Conservation (phyloP, 2,329 filamentous ascomycete species). For the Colletotrichum cordylinicola region DNA sequence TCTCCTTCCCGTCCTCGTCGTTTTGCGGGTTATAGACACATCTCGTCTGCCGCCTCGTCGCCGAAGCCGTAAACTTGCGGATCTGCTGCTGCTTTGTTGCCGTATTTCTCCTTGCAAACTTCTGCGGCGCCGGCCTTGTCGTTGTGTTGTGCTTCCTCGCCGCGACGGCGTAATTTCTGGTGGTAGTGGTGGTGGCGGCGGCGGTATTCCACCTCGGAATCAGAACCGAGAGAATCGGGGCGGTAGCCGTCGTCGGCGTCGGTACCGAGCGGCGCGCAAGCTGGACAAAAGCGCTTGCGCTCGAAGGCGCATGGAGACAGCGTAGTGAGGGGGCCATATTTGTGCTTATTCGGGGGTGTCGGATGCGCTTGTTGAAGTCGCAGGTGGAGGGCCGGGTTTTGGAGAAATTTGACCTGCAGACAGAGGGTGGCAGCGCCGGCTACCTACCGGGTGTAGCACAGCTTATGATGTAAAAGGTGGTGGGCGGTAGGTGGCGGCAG, state of each 20-base stretch:
- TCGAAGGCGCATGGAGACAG: slow-evolving; percentile 44
- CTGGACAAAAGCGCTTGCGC: slow-evolving; percentile 46
- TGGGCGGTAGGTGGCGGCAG: slow-evolving; percentile 22
- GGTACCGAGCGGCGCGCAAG: slow-evolving; percentile 39
- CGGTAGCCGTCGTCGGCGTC: slow-evolving; percentile 23
- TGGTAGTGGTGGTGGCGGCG: neutral
- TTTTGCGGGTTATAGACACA: slow-evolving; percentile 73
- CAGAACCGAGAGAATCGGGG: slow-evolving; percentile 42
- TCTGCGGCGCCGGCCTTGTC: neutral
- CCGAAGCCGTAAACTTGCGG: slow-evolving; percentile 43
- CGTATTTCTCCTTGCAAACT: neutral
- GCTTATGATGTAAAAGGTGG: slow-evolving; percentile 20
- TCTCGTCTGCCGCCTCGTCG: slow-evolving; percentile 45
- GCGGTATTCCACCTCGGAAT: slow-evolving; percentile 27
- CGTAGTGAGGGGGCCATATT: slow-evolving; percentile 36
- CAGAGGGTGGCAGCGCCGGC: neutral
- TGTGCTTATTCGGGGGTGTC: neutral
- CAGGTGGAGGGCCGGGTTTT: slow-evolving; percentile 13
- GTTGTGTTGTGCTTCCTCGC: neutral
- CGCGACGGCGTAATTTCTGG: neutral
- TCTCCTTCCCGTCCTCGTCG: slow-evolving; percentile 84
- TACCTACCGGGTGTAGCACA: neutral
- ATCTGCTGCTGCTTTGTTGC: neutral
- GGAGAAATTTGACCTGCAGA: slow-evolving; percentile 35
- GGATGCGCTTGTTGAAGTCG: neutral